Evolutionary conservation across 129 eudicot genomes (phyloP).

Genomic region (sunflower (Helianthus annuus)): DNA sequence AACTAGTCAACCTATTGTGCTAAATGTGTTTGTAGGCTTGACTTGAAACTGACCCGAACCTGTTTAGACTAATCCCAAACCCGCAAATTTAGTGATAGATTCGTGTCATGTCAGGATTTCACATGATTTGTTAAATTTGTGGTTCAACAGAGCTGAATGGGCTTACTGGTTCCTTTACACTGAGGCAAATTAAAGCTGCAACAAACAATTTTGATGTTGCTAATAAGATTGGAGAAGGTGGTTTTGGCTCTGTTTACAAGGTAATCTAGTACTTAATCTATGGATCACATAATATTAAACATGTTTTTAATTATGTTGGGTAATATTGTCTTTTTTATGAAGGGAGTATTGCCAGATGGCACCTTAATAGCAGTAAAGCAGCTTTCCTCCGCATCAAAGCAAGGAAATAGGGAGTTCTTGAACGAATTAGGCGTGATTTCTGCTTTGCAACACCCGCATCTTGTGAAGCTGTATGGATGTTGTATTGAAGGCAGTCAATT

Average conservation of each 20-base stretch:
- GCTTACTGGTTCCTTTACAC: slow-evolving; percentile 52
- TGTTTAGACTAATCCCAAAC: no score
- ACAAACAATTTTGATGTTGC: slow-evolving; percentile 59
- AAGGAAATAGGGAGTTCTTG: slow-evolving; percentile 77
- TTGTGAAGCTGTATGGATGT: slow-evolving; percentile 73
- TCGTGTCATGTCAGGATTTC: no score
- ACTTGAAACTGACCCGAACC: no score
- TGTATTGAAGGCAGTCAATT: slow-evolving; percentile 69
- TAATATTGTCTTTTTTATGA: slow-evolving; percentile 1
- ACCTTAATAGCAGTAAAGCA: slow-evolving; percentile 39
- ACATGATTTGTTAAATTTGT: not conserved
- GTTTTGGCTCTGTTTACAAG: slow-evolving; percentile 76
- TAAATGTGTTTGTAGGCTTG: no score
- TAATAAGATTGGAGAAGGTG: slow-evolving; percentile 82
- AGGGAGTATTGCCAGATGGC: slow-evolving; percentile 63
- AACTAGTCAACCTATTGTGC: no score
- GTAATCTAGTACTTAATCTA: slow-evolving; percentile 32
- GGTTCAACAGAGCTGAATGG: slow-evolving; percentile 44
- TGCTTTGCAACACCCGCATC: slow-evolving; percentile 69
- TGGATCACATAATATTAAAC: not conserved
- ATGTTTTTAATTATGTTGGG: not conserved
- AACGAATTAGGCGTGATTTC: slow-evolving; percentile 83
- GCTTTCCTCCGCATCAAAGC: slow-evolving; percentile 55
- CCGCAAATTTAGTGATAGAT: no score
- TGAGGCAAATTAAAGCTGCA: slow-evolving; percentile 63